Base-by-base conservation (phyloP, 441 rosid species). In the Sinapis alba region DNA sequence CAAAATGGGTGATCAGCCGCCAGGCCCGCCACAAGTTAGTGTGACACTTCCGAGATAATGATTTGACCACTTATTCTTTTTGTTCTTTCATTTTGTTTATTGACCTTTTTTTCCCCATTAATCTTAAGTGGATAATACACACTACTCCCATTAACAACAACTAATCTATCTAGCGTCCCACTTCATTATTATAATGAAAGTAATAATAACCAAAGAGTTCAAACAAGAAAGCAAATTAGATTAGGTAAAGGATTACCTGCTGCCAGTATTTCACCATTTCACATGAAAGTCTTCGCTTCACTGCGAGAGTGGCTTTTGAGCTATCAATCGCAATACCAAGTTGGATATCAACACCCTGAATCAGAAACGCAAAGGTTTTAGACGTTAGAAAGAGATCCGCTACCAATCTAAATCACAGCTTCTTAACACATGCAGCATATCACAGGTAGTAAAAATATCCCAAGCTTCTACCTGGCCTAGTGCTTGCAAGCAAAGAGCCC, bases 221-320 rank as follows among this genome's bases (percentile, higher is more conserved):
- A 18, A 5, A 34, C 21, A 38, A 57, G 56, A 59, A 11, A 53
- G 41, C 53, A 53, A 50, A 65, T 18, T 63, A 63, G 64, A 45
- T 15, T 9, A 23, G 65, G 51, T 34, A 62, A 73, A 68, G 65
- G 36, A 59, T 65, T 56, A 96, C 98, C 98, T 96, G 98, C 88
- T 94, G 98, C 99, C 99, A 96, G 67, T 89, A 94, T 82, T 93
- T 96, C 15, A 93, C 95, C 96, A 92, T 96, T 90, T 96, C 99
- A 78, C 99, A 96, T 41, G 99, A 97, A 83, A 96, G 99, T 83
- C 99, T 86, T 74, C 99, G 86, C 84, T 96, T 96, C 81, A 96
- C 99, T 5, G 99, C 98, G 38, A 96, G 93, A 65, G 98, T 96
- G 67, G 99, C 99, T 82, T 96, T 96, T 65, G 94, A 81, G 73